These are phyloP conservation scores for Curvularia eragrostidis DNA, from an alignment of 2,329 filamentous ascomycete species.

Conservation along the genomic window DNA sequence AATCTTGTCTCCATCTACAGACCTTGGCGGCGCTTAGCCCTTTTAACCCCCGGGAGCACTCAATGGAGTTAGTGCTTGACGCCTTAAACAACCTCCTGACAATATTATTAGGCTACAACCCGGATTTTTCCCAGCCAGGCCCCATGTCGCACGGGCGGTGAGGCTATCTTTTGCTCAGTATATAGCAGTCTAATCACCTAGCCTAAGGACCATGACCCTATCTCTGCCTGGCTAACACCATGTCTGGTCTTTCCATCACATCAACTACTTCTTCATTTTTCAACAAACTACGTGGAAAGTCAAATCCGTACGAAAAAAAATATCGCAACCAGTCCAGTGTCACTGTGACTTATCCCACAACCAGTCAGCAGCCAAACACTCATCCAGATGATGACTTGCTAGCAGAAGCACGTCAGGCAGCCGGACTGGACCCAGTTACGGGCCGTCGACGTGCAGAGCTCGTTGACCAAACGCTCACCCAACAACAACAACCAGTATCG, in stretches of 20 bases:
- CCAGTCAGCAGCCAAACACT: background rate
- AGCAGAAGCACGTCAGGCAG: conserved; percentile 29
- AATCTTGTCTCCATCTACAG: background rate
- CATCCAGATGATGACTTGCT: conserved; percentile 16
- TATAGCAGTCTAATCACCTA: background rate
- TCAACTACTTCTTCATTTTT: conserved; percentile 4
- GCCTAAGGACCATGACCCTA: background rate
- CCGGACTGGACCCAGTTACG: conserved; percentile 29
- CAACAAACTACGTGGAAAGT: conserved; percentile 13
- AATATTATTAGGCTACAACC: conserved; percentile 6
- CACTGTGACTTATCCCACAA: background rate
- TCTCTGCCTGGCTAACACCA: background rate
- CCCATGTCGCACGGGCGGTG: background rate
- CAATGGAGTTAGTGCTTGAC: conserved; percentile 4
- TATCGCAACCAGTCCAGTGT: background rate
- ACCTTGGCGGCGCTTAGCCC: conserved; percentile 4
- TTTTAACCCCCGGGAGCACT: background rate
- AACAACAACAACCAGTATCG: background rate
- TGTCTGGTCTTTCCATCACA: conserved; percentile 9
- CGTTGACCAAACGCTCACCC: background rate
- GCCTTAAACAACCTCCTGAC: conserved; percentile 6
- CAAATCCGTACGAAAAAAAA: conserved; percentile 12
- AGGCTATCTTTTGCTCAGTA: background rate
- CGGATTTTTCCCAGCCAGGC: background rate
- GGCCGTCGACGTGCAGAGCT: conserved; percentile 10